Evolutionary conservation across 495 filamentous ascomycete species (phyloP).

Genomic region (Daldinia caldariorum): DNA sequence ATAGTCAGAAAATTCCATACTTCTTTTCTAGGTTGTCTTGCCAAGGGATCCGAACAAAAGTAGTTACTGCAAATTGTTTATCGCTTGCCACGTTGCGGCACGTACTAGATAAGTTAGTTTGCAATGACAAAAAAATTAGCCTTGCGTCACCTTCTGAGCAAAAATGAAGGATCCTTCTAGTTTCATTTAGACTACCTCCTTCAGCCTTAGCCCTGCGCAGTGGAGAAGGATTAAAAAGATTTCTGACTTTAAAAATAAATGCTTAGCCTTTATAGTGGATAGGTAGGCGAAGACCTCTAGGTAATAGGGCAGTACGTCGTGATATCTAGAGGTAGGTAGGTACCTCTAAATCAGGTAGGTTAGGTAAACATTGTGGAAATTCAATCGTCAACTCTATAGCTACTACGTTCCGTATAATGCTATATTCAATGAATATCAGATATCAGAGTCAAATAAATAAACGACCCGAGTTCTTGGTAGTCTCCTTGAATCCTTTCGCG

Average conservation of each 20-base stretch:
- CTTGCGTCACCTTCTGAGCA: not conserved
- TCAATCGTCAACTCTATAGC: not conserved
- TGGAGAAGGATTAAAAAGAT: conserved; percentile 1
- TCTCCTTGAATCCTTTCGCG: not conserved
- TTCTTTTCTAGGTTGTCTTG: not conserved
- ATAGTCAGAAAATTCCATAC: not conserved
- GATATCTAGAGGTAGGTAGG: too few species aligned
- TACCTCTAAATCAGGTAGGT: not conserved
- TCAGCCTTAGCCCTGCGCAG: not conserved
- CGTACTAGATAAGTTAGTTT: not conserved
- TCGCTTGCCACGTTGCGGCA: conserved; percentile 3
- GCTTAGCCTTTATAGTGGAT: not conserved
- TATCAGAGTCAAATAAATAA: not conserved
- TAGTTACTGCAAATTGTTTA: not conserved
- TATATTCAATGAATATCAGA: not conserved
- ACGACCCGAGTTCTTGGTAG: not conserved
- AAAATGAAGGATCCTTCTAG: conserved; percentile 1
- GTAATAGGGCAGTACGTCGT: not conserved
- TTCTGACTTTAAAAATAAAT: not conserved
- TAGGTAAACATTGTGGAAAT: not conserved
- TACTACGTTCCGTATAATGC: not conserved
- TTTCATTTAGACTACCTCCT: not conserved
- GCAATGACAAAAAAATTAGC: not conserved
- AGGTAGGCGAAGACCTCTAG: not conserved
- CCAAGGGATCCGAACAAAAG: not conserved